These are phyloP conservation scores for Ochetophila trinervis DNA, from an alignment of 306 rosid species.

Conservation along the genomic window DNA sequence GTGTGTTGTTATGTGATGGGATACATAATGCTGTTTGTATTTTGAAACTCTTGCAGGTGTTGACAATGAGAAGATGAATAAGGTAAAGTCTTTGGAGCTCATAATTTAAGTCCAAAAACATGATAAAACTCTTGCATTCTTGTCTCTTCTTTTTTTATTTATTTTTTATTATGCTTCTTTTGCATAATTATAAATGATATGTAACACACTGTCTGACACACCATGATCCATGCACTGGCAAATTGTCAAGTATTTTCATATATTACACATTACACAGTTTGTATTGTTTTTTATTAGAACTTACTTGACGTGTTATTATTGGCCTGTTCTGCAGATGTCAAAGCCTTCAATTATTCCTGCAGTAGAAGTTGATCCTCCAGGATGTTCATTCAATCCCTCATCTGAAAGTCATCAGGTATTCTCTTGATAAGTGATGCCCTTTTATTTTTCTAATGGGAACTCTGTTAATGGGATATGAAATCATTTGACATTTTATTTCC, in stretches of 20 bases:
- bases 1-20: constrained; percentile 12
- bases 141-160: not conserved
- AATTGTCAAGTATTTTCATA: not conserved
- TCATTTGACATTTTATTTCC: not conserved
- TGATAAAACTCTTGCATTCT: constrained; percentile 8
- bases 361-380: constrained; percentile 90
- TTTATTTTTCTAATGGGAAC: constrained; percentile 6
- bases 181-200: not conserved
- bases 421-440: constrained; percentile 3
- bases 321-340: constrained; percentile 28
- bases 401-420: constrained; percentile 82
- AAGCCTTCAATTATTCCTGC: constrained; percentile 80
- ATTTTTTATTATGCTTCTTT: not conserved
- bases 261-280: not conserved
- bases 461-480: not conserved
- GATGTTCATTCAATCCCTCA: constrained; percentile 84
- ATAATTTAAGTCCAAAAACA: not conserved
- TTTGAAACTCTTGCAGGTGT: constrained; percentile 40
- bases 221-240: not conserved
- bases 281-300: not conserved
- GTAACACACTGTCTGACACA: not conserved
- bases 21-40: constrained; percentile 14
- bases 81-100: constrained; percentile 42
- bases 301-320: constrained; percentile 1
- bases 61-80: constrained; percentile 37